These are phyloP conservation scores for Saxophila tyrrhenica DNA, from an alignment of 495 filamentous ascomycete species.

Conservation along the genomic window DNA sequence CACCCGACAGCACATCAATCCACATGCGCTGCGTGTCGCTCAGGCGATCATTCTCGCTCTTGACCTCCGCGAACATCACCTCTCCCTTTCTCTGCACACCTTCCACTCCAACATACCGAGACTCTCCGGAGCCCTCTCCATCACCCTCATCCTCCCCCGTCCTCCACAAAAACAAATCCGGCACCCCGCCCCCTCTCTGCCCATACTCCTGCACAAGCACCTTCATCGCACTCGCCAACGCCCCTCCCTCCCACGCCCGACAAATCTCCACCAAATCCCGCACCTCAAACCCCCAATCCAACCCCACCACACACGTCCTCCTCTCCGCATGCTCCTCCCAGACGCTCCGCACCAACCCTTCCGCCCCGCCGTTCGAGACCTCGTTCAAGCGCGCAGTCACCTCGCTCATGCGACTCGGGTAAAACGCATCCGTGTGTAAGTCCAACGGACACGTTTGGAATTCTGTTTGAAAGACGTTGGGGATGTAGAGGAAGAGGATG, in stretches of 20 bases:
- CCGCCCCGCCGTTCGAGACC: conserved; percentile 48
- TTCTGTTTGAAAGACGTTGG: conserved; percentile 91
- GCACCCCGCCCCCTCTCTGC: conserved; percentile 75
- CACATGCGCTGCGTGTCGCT: conserved; percentile 94
- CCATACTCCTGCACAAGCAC: conserved; percentile 90
- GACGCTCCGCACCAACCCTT: conserved; percentile 52
- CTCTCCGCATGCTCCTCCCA: conserved; percentile 52
- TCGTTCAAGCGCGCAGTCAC: conserved; percentile 82
- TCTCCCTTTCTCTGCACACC: conserved; percentile 32
- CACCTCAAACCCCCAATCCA: conserved; percentile 80
- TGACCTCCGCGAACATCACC: conserved; percentile 83
- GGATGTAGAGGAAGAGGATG: conserved; percentile 83
- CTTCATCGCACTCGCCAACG: conserved; percentile 73
- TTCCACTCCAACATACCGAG: conserved; percentile 17
- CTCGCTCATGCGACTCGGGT: conserved; percentile 67
- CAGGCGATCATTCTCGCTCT: conserved; percentile 88
- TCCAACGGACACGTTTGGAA: conserved; percentile 92
- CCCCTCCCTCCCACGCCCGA: conserved; percentile 65
- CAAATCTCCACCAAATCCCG: conserved; percentile 75
- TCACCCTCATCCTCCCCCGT: conserved; percentile 13
- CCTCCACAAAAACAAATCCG: conserved; percentile 86
- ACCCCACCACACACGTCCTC: conserved; percentile 72
- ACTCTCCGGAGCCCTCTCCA: neutral
- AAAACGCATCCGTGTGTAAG: conserved; percentile 89
- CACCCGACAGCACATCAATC: conserved; percentile 83